Conservation (phyloP, 2,329 filamentous ascomycete species). For the Scytalidium lignicola region DNA sequence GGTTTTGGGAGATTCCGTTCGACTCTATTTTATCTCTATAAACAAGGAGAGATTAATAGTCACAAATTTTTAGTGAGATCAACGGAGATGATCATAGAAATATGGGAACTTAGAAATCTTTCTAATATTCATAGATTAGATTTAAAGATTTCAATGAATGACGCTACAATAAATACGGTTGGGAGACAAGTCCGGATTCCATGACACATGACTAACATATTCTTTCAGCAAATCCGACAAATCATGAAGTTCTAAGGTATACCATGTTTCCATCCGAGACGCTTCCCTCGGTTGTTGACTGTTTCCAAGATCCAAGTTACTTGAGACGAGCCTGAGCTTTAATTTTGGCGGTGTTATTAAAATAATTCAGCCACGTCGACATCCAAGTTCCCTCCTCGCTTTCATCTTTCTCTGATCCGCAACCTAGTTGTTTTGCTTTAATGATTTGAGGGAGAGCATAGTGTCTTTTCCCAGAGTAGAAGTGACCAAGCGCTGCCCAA, state of each 20-base stretch:
- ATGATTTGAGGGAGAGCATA: neutral
- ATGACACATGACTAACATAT: no score
- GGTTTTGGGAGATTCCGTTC: slow-evolving; percentile 55
- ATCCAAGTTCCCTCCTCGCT: neutral
- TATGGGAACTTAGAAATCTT: neutral
- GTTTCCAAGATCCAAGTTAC: no score
- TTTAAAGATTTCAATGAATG: no score
- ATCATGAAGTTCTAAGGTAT: no score
- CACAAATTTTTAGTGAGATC: neutral
- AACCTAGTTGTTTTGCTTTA: neutral
- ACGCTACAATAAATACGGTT: no score
- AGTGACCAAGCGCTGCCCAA: neutral
- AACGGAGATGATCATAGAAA: neutral
- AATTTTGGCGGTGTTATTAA: neutral
- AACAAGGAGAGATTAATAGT: neutral
- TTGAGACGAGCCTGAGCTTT: neutral
- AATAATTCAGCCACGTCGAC: neutral
- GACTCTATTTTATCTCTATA: slow-evolving; percentile 30
- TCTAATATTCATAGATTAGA: no score
- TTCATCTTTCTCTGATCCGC: neutral
- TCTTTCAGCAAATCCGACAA: no score
- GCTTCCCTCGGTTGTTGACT: no score
- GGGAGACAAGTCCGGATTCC: no score
- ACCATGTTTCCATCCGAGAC: no score
- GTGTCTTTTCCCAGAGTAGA: neutral